A percentile compares a stretch with the other conserved stretches of the same genome.
Conservation (phyloP, 768 basidiomycete species). For the Suillus variegatus region DNA sequence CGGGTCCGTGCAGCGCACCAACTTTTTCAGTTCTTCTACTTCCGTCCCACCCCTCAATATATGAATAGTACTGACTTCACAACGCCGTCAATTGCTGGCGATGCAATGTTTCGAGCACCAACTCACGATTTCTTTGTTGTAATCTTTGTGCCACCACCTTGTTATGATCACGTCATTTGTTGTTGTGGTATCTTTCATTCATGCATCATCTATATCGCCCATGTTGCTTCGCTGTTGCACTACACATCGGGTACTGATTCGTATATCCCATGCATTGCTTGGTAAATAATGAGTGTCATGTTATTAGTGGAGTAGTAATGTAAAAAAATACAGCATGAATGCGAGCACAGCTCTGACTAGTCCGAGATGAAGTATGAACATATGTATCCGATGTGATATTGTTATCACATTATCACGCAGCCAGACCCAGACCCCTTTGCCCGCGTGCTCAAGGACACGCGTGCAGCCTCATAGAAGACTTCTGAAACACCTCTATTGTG, state of each 20-base stretch:
- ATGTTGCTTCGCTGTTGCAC: not conserved
- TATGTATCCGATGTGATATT: not conserved
- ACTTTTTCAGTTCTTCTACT: conserved; percentile 37
- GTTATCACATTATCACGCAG: conserved; percentile 61
- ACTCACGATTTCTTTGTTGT: conserved; percentile 1
- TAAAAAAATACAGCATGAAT: conserved; percentile 6
- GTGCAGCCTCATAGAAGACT: conserved; percentile 90
- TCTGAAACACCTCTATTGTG: conserved; percentile 94
- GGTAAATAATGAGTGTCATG: not conserved
- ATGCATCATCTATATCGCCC: conserved; percentile 2
- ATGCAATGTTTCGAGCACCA: not conserved
- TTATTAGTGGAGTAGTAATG: conserved; percentile 7
- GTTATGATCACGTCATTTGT: conserved; percentile 1
- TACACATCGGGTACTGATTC: not conserved
- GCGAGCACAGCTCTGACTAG: conserved; percentile 4
- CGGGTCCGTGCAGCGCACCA: conserved; percentile 52
- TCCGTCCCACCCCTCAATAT: conserved; percentile 30
- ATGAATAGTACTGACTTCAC: conserved; percentile 15
- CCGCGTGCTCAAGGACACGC: conserved; percentile 76
- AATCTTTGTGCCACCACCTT: conserved; percentile 4
- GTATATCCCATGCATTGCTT: conserved; percentile 3
- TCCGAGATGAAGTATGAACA: conserved; percentile 1
- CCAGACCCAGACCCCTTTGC: conserved; percentile 60
- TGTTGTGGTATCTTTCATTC: not conserved
- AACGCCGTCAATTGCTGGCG: not conserved